A percentile compares a stretch with the other conserved stretches of the same genome.
Conservation (phyloP, 352 stramenopile species). For the Globisporangium nagaii region DNA sequence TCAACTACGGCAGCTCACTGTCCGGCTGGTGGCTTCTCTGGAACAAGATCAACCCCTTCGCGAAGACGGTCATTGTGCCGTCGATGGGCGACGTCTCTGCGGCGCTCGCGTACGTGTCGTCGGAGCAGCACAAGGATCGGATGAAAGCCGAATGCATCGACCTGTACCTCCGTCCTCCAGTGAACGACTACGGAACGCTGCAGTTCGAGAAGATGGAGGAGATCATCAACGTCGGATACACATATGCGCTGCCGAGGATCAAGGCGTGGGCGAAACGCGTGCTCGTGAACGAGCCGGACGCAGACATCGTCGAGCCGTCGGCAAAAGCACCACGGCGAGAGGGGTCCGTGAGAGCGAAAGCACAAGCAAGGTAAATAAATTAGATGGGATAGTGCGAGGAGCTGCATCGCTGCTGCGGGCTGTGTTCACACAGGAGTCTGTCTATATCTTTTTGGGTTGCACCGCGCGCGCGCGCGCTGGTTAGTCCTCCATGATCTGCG, state of each 20-base stretch:
- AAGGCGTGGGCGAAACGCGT: conserved; percentile 52
- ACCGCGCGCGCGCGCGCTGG: no score
- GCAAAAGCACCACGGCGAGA: not conserved
- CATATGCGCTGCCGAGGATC: conserved; percentile 71
- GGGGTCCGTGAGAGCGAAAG: not conserved
- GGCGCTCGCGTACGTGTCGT: conserved; percentile 86
- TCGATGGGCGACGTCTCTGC: conserved; percentile 91
- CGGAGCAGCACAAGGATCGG: conserved; percentile 83
- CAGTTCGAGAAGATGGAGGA: conserved; percentile 92
- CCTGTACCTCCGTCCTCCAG: conserved; percentile 84
- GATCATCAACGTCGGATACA: conserved; percentile 84
- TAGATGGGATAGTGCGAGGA: not conserved
- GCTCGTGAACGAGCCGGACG: conserved; percentile 47
- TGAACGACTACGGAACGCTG: conserved; percentile 87
- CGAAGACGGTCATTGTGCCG: conserved; percentile 81
- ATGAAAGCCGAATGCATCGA: conserved; percentile 85
- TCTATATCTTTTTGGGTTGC: conserved; percentile 6
- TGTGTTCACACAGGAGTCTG: not conserved
- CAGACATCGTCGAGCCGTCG: conserved; percentile 39
- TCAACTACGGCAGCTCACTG: conserved; percentile 72
- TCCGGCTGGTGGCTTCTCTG: conserved; percentile 90
- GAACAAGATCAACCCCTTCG: conserved; percentile 89
- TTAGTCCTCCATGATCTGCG: conserved; percentile 46
- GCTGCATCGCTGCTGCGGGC: not conserved
- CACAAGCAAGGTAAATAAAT: conserved; percentile 7